Percentiles rank a stretch among this genome's conserved stretches.
phyloP scores from a whole-genome alignment of 2,329 filamentous ascomycete species.

The Alternaria dauci region DNA sequence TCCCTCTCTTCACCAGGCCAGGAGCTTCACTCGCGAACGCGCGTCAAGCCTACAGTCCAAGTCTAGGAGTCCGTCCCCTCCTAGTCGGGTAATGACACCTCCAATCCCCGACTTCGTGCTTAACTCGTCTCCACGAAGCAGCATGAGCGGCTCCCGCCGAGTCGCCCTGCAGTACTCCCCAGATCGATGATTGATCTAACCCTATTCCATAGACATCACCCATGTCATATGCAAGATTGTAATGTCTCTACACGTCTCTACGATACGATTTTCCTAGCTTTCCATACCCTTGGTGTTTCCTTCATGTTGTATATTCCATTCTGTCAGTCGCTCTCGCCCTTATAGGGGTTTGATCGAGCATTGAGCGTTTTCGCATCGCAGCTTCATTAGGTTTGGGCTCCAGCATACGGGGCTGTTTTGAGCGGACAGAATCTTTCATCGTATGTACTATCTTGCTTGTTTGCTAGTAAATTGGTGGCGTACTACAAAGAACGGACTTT shows the following conservation, averaged over 20 bases:
- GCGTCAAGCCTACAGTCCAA: conserved; percentile 27
- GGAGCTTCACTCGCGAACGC: conserved; percentile 35
- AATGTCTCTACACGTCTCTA: conserved; percentile 15
- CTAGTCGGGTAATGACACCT: conserved; percentile 50
- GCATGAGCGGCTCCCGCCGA: conserved; percentile 43
- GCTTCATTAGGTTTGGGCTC: conserved; percentile 14
- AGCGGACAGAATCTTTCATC: conserved; percentile 8
- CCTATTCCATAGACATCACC: conserved; percentile 2
- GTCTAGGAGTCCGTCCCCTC: conserved; percentile 48
- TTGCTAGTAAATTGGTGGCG: conserved; percentile 2
- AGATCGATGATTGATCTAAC: conserved; percentile 23
- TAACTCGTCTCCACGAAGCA: conserved; percentile 51
- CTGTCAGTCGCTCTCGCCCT: conserved; percentile 24
- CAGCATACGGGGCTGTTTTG: conserved; percentile 17
- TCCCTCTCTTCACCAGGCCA: conserved; percentile 34
- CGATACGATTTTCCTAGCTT: conserved; percentile 17
- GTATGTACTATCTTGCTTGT: conserved; percentile 5
- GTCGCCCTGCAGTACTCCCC: conserved; percentile 38
- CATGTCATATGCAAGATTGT: conserved; percentile 8
- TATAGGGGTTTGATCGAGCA: conserved; percentile 27
- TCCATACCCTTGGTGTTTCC: conserved; percentile 3
- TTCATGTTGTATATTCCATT: conserved; percentile 8
- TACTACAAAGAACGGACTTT: neutral
- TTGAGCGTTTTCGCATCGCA: conserved; percentile 18
- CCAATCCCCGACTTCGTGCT: conserved; percentile 56